Conservation (phyloP, 2,329 filamentous ascomycete species). For the Plectosphaerella cucumerina region DNA sequence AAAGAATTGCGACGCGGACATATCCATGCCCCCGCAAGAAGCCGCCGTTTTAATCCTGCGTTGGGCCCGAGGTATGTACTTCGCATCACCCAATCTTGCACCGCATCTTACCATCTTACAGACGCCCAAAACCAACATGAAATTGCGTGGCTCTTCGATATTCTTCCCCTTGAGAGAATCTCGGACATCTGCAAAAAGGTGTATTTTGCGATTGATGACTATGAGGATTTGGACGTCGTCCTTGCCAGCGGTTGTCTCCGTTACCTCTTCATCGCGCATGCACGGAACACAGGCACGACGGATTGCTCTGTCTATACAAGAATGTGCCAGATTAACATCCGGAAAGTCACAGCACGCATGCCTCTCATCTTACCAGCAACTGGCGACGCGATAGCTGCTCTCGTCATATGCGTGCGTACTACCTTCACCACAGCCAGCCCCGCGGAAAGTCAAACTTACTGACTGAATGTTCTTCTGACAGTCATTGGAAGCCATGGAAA, state of each 20-base stretch:
- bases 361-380: conserved; percentile 26
- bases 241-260: conserved; percentile 30
- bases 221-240: conserved; percentile 25
- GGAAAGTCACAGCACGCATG: conserved; percentile 17
- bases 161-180: conserved; percentile 26
- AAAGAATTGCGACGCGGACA: not conserved
- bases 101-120: no score
- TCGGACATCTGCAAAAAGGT: conserved; percentile 26
- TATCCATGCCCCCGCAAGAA: conserved; percentile 20
- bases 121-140: conserved; percentile 13
- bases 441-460: no score
- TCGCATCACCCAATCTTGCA: conserved; percentile 8
- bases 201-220: conserved; percentile 28
- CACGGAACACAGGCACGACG: conserved; percentile 14
- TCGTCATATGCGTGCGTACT: conserved; percentile 26
- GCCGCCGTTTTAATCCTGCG: conserved; percentile 19
- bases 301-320: conserved; percentile 17
- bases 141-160: conserved; percentile 24
- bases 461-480: conserved; percentile 7
- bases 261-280: conserved; percentile 28
- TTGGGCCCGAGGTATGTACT: conserved; percentile 25
- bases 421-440: no score
- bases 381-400: conserved; percentile 25
- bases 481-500: conserved; percentile 27
- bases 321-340: conserved; percentile 22